Base-by-base conservation (phyloP, 257 asterid species). In the Solanum etuberosum region DNA sequence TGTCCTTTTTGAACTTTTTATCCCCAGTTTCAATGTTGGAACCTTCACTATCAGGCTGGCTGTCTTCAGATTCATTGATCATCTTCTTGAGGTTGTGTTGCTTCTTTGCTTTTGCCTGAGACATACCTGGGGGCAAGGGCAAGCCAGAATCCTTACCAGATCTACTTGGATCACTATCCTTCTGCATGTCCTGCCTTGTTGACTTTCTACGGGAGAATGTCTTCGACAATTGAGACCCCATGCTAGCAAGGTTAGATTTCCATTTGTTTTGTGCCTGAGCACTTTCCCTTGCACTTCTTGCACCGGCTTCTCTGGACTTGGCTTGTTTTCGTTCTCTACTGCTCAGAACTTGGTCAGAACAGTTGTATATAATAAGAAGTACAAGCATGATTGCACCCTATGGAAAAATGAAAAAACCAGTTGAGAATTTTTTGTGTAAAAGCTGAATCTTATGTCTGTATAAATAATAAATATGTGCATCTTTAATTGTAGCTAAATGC, bases 251-350 rank as follows among this genome's bases (percentile, higher is more conserved):
- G 25, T 94, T 98, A 63, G 95, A 83, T 92, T 91, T 92, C 99
- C 99, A 97, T 91, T 92, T 90, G 18, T 93, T 94, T 80, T 97
- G 98, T 25, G 99, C 99, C 91, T 91, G 95, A 37, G 92, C 91
- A 87, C 92, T 96, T 92, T 94, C 96, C 91, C 87, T 92, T 34
- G 92, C 98, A 27, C 94, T 97, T 92, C 94, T 92, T 87, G 93
- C 98, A 48, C 99, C 99, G 83, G 98, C 98, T 91, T 97, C 99
- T 89, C 99, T 90, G 85, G 94, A 93, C 85, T 95, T 96, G 85
- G 99, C 94, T 42, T 88, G 90, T 90, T 98, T 95, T 87, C 98
- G 91, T 91, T 97, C 98, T 86, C 98, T 93, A 83, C 93, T 94
- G n/a, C 95, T 90, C 57, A 97, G 90, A 76, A 97, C 90, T 94